Percentiles rank a stretch among this genome's conserved stretches.
phyloP scores from a whole-genome alignment of 1,139 yeast species.

The Yamadazyma conglobata region DNA sequence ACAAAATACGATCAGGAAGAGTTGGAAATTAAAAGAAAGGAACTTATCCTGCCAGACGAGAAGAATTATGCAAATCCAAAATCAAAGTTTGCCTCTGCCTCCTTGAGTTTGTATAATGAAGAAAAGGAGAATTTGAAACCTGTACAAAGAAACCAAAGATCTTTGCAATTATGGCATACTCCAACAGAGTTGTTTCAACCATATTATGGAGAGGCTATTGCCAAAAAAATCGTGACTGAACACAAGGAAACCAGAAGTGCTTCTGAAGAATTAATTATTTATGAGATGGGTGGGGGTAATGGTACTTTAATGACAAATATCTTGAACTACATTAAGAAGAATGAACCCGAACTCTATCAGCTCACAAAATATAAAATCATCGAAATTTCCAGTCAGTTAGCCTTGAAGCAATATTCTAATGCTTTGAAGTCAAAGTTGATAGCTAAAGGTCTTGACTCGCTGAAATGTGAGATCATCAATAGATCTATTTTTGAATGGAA shows the following conservation, averaged over 20 bases:
- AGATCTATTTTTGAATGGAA: constrained; percentile 78
- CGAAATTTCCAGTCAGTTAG: constrained; percentile 70
- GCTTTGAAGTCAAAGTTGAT: constrained; percentile 35
- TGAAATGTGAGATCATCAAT: constrained; percentile 63
- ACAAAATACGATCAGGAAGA: constrained; percentile 43
- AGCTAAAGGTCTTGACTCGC: constrained; percentile 39
- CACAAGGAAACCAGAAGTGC: constrained; percentile 59
- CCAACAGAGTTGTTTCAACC: constrained; percentile 87
- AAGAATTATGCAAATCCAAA: constrained; percentile 15
- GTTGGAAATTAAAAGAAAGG: constrained; percentile 16
- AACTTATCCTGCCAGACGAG: constrained; percentile 14
- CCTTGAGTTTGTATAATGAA: constrained; percentile 29
- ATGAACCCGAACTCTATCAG: constrained; percentile 69
- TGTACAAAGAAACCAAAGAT: constrained; percentile 25
- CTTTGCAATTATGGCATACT: constrained; percentile 82
- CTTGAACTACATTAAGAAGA: constrained; percentile 58
- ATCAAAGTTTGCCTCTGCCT: constrained; percentile 32
- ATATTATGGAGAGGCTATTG: constrained; percentile 79
- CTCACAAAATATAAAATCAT: constrained; percentile 70
- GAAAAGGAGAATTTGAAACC: constrained; percentile 20
- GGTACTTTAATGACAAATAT: constrained; percentile 82
- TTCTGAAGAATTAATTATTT: constrained; percentile 65
- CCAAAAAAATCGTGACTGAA: constrained; percentile 67
- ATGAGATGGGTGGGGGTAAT: constrained; percentile 91
- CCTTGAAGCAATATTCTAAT: constrained; percentile 52